phyloP scores from a whole-genome alignment of 768 basidiomycete genomes.

The Tylopilus felleus region DNA sequence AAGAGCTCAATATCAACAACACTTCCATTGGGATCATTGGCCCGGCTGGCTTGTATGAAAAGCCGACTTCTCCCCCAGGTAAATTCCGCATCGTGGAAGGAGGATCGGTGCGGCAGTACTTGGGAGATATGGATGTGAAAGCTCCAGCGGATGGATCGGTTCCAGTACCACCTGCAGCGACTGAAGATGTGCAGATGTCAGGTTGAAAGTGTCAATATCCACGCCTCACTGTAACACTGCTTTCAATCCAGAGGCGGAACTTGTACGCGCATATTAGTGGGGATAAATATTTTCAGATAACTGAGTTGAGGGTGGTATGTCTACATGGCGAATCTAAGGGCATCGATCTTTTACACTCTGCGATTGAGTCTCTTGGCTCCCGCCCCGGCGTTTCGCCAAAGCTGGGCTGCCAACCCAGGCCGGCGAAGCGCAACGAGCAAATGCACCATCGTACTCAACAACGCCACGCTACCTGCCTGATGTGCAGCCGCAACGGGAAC shows the following conservation, averaged over 20 bases:
- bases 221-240: slow-evolving; percentile 6
- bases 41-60: slow-evolving; percentile 58
- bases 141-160: slow-evolving; percentile 42
- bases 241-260: slow-evolving; percentile 1
- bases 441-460: slow-evolving; percentile 82
- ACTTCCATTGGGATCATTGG: slow-evolving; percentile 95
- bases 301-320: slow-evolving; percentile 23
- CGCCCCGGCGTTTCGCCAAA: slow-evolving; percentile 47
- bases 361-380: slow-evolving; percentile 14
- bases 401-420: slow-evolving; percentile 62
- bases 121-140: slow-evolving; percentile 77
- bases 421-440: slow-evolving; percentile 66
- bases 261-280: not conserved
- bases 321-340: slow-evolving; percentile 13
- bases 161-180: slow-evolving; percentile 36
- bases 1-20: slow-evolving; percentile 89
- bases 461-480: slow-evolving; percentile 89
- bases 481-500: slow-evolving; percentile 89
- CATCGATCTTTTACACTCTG: not conserved
- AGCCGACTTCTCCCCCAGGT: slow-evolving; percentile 46
- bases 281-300: slow-evolving; percentile 13
- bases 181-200: slow-evolving; percentile 85
- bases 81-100: slow-evolving; percentile 89
- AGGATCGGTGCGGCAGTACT: slow-evolving; percentile 66
- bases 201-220: slow-evolving; percentile 42